A percentile compares a stretch with the other conserved stretches of the same genome.
Conservation (phyloP, 2,329 filamentous ascomycete genomes). For the Exutisphaerella laricina region DNA sequence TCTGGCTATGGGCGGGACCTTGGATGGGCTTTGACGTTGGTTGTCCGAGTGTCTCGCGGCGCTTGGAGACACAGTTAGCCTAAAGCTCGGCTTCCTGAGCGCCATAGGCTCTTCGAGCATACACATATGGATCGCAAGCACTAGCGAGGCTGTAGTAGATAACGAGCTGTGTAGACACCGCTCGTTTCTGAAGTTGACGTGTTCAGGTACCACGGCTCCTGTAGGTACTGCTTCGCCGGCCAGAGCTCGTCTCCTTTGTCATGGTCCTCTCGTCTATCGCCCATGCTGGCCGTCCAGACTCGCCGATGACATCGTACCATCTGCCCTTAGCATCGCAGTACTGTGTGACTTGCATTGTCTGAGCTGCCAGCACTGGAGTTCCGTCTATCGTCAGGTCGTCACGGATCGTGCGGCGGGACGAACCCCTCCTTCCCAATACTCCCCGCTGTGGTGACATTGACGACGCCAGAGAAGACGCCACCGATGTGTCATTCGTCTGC, state of each 20-base stretch:
- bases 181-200: too few relatives aligned
- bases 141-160: too few relatives aligned
- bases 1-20: too few relatives aligned
- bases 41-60: too few relatives aligned
- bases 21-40: too few relatives aligned
- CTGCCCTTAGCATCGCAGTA: slow-evolving; percentile 11
- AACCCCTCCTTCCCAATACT: not conserved
- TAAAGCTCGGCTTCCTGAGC: too few relatives aligned
- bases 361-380: slow-evolving; percentile 14
- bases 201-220: not conserved
- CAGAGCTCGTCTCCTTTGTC: not conserved
- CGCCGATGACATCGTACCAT: slow-evolving; percentile 16
- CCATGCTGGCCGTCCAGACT: slow-evolving; percentile 12
- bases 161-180: too few relatives aligned
- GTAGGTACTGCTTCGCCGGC: slow-evolving; percentile 6
- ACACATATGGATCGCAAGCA: too few relatives aligned
- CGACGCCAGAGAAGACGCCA: not conserved
- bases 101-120: too few relatives aligned
- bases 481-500: not conserved
- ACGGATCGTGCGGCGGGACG: slow-evolving; percentile 4
- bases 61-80: too few relatives aligned
- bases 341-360: slow-evolving; percentile 8
- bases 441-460: slow-evolving; percentile 2
- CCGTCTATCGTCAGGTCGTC: slow-evolving; percentile 15
- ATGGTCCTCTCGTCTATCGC: slow-evolving; percentile 16